Evolutionary conservation across 2,329 filamentous ascomycete species (phyloP).

Genomic region (Macrophomina phaseolina): DNA sequence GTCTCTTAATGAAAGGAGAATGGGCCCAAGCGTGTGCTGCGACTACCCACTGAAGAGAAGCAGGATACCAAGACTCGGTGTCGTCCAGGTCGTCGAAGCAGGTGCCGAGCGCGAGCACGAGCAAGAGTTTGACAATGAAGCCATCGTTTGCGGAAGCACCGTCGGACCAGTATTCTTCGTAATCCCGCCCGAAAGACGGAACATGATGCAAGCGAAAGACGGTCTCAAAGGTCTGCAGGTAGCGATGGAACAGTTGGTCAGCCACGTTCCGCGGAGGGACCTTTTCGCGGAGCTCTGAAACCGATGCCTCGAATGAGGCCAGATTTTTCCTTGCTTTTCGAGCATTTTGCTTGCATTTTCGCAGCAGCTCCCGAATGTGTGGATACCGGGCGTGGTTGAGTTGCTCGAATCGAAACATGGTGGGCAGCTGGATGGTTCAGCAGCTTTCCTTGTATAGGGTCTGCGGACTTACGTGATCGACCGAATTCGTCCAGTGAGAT

Average conservation of each 20-base stretch:
- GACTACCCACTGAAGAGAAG: constrained; percentile 30
- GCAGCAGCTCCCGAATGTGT: background rate
- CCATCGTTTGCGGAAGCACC: constrained; percentile 27
- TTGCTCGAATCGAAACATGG: constrained; percentile 27
- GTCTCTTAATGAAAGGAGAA: constrained; percentile 41
- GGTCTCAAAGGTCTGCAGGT: constrained; percentile 36
- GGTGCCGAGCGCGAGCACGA: constrained; percentile 33
- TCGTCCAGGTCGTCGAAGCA: background rate
- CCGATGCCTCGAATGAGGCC: constrained; percentile 31
- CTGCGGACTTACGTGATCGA: constrained; percentile 49
- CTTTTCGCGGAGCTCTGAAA: constrained; percentile 24
- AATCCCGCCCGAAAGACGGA: constrained; percentile 35
- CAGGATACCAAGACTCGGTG: background rate
- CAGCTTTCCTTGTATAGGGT: too few species aligned
- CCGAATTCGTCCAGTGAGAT: constrained; percentile 62
- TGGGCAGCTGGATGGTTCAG: constrained; percentile 21
- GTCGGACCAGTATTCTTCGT: constrained; percentile 33
- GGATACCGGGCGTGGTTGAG: background rate
- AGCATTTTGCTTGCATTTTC: constrained; percentile 28
- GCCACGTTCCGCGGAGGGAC: constrained; percentile 19
- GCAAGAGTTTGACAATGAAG: constrained; percentile 9
- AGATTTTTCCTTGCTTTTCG: constrained; percentile 32
- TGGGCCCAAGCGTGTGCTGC: constrained; percentile 43
- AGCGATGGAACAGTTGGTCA: constrained; percentile 34
- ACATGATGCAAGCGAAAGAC: constrained; percentile 35